Evolutionary conservation across 768 basidiomycete genomes (phyloP).

Genomic region (Infundibulicybe gibba): DNA sequence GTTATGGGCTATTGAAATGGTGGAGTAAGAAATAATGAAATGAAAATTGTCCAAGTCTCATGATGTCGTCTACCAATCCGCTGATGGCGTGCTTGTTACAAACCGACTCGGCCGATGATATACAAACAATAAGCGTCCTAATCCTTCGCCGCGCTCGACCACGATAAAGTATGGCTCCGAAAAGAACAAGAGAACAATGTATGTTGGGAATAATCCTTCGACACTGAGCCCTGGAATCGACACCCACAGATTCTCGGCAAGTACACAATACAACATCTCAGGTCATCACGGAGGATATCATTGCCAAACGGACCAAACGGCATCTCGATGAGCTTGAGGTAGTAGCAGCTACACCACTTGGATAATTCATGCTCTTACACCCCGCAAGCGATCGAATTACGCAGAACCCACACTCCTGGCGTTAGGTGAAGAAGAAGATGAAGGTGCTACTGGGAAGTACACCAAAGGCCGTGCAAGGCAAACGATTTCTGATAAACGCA

Average conservation of each 20-base stretch:
- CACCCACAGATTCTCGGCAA: slow-evolving; percentile 42
- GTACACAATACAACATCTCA: slow-evolving; percentile 38
- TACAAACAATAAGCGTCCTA: no score
- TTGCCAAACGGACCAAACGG: slow-evolving; percentile 71
- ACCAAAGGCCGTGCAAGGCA: slow-evolving; percentile 71
- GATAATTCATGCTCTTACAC: slow-evolving; percentile 7
- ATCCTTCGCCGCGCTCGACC: no score
- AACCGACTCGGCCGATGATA: no score
- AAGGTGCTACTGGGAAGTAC: slow-evolving; percentile 34
- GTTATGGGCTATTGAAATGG: no score
- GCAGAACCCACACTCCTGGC: slow-evolving; percentile 49
- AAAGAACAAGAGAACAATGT: slow-evolving; percentile 48
- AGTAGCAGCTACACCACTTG: slow-evolving; percentile 6
- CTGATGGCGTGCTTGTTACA: no score
- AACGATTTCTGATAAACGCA: slow-evolving; percentile 76
- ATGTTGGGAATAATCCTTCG: slow-evolving; percentile 14
- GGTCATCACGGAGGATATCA: slow-evolving; percentile 55
- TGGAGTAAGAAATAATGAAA: no score
- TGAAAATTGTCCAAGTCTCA: no score
- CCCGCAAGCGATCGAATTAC: slow-evolving; percentile 70
- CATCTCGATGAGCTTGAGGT: slow-evolving; percentile 89
- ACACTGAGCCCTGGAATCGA: no score
- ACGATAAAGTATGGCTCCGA: slow-evolving; percentile 37
- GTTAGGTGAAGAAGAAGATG: slow-evolving; percentile 44
- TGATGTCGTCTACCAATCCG: no score